A percentile compares a stretch with the other conserved stretches of the same genome.
These are phyloP conservation scores for Paramecium sexaurelia DNA, from an alignment of 73 alveolate genomes.

Conservation along the genomic window DNA sequence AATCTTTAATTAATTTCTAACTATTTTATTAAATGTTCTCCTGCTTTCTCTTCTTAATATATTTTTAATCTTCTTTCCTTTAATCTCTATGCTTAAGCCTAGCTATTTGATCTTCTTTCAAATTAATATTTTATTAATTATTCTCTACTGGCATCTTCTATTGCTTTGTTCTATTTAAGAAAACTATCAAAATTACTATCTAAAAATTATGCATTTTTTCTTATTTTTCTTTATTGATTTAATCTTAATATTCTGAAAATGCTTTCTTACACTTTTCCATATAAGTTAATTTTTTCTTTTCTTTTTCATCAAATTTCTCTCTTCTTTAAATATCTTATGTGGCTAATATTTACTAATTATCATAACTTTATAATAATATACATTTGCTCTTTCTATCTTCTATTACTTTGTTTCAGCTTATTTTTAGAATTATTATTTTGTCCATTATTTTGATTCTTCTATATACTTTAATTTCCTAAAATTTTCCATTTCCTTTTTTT, in stretches of 20 bases:
- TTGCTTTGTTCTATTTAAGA: neutral
- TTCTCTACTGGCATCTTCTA: constrained; percentile 26
- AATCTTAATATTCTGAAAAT: neutral
- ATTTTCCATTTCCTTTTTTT: neutral
- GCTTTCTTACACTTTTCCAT: neutral
- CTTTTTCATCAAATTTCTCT: constrained; percentile 29
- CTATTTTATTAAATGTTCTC: constrained; percentile 22
- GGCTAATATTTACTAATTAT: neutral
- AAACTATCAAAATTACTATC: neutral
- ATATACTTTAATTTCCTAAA: neutral
- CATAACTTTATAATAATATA: neutral
- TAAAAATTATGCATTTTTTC: neutral
- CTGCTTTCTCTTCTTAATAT: constrained; percentile 34
- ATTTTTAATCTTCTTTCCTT: constrained; percentile 38
- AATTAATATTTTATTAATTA: neutral
- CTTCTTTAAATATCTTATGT: neutral
- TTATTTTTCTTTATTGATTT: neutral
- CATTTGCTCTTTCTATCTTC: constrained; percentile 12
- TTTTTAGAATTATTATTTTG: neutral
- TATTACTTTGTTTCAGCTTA: neutral
- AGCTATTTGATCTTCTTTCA: neutral
- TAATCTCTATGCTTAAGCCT: constrained; percentile 37
- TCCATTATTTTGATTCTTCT: constrained; percentile 28
- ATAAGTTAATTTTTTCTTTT: neutral
- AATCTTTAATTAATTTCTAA: constrained; percentile 40